A percentile compares a stretch with the other conserved stretches of the same genome.
These are phyloP conservation scores for Naumovozyma baii DNA, from an alignment of 805 yeast genomes.

Conservation along the genomic window DNA sequence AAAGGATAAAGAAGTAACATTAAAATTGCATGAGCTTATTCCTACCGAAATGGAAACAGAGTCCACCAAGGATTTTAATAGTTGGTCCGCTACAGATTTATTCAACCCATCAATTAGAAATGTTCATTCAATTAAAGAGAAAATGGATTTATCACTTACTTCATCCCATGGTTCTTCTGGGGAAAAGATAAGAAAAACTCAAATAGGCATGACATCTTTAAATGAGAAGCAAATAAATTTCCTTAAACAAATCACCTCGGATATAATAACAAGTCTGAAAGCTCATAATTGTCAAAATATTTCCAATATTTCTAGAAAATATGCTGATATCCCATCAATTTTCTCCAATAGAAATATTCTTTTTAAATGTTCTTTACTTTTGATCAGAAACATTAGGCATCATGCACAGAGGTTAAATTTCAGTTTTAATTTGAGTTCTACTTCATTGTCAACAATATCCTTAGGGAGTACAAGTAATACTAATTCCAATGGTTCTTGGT, in stretches of 20 bases:
- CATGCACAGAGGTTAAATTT: not conserved
- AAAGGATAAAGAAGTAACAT: not conserved
- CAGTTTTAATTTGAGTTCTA: not conserved
- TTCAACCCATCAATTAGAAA: not conserved
- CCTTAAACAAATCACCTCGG: not conserved
- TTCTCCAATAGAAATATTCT: conserved; percentile 10
- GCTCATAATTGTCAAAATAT: not conserved
- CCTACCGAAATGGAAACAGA: not conserved
- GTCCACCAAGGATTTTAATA: not conserved
- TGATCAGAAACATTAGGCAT: not conserved
- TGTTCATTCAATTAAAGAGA: not conserved
- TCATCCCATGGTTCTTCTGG: not conserved
- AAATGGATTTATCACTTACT: not conserved
- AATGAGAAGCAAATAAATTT: not conserved
- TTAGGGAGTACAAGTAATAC: not conserved
- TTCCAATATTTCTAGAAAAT: not conserved
- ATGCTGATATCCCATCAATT: conserved; percentile 11
- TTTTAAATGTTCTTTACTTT: conserved; percentile 6
- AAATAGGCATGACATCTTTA: not conserved
- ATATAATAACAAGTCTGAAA: not conserved
- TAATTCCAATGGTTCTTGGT: not conserved
- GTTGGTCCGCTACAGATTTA: not conserved
- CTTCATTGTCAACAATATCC: not conserved
- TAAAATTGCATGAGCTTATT: not conserved
- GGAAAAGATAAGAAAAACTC: not conserved